Evolutionary conservation across 2,329 filamentous ascomycete species (phyloP), one percentile per base, ranked within the genome.

Genomic region (Aaosphaeria arxii): DNA sequence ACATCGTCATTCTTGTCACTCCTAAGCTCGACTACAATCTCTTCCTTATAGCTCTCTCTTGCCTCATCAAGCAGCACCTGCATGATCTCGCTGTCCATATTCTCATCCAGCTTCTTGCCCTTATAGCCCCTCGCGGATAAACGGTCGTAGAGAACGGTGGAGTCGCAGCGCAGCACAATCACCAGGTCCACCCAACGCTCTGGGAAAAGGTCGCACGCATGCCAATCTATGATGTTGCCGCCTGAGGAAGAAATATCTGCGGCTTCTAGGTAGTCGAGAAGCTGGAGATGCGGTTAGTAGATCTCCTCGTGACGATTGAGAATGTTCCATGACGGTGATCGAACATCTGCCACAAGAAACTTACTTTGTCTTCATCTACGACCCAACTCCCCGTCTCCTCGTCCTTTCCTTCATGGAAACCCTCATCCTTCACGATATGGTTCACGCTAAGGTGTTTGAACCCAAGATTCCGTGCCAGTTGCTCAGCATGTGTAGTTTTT

Each of bases 41-140:
- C 84, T 70, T 88, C 83, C 46, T 89, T 88, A 63, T 92, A 99
- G 7, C 87, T 83, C 54, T 96, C 91, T 51, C 85, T 79, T 31
- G 94, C 94, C 75, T 99, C 94, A 58, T 96, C 87, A 17, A 95
- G 77, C 47, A 99, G 75, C 29, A 97, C 89, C 65, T 96, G 88
- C 86, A 99, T 97, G 66, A 99, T 97, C 75, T 99, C 94, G 30
- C 89, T 88, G 71, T 99, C 94, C 51, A 99, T 77, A 66, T 99
- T 99, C 71, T 97, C 94, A 70, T 97, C 89, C 40, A 99, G 76
- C 71, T 99, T 99, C 53, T 81, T 79, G 65, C 94, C 89, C 52
- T 83, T 79, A 70, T 96, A 96, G 53, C 89, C 87, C 56, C 91
- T 82, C 39, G 82, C 81, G 46, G 81, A 83, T 46, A 99, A 74